Conservation (phyloP, 306 rosid species). For the Leucaena leucocephala region DNA sequence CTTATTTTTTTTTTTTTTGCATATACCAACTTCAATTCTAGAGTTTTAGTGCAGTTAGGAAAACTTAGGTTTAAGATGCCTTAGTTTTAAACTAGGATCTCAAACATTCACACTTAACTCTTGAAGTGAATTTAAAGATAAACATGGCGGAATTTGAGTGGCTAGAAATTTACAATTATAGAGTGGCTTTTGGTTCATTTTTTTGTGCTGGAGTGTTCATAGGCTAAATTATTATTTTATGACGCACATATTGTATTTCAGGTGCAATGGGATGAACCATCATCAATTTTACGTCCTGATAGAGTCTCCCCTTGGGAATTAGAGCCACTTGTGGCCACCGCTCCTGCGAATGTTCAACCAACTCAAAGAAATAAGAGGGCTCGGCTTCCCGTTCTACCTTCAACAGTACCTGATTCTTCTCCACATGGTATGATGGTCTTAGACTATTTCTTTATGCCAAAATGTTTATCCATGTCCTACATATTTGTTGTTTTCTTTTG, state of each 20-base stretch:
- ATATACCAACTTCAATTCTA: background rate
- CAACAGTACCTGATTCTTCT: conserved; percentile 55
- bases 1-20: background rate
- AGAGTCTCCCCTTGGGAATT: conserved; percentile 82
- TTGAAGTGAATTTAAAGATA: background rate
- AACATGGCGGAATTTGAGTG: background rate
- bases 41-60: background rate
- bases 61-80: background rate
- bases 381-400: conserved; percentile 60
- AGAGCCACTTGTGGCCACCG: conserved; percentile 67
- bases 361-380: conserved; percentile 67
- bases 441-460: background rate
- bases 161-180: background rate
- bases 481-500: conserved; percentile 14
- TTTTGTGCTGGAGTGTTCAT: background rate
- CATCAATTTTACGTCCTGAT: conserved; percentile 72
- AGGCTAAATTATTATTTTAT: background rate
- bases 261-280: conserved; percentile 90
- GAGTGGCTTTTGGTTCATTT: conserved; percentile 10
- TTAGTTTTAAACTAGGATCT: background rate
- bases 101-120: background rate
- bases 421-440: conserved; percentile 49
- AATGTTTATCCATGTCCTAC: conserved; percentile 1
- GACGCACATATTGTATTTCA: conserved; percentile 30
- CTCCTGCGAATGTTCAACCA: conserved; percentile 58